A percentile compares a stretch with the other conserved stretches of the same genome.
These are phyloP conservation scores for Eragrostis curvula DNA, from an alignment of 176 grass and related monocot genomes.

Conservation along the genomic window DNA sequence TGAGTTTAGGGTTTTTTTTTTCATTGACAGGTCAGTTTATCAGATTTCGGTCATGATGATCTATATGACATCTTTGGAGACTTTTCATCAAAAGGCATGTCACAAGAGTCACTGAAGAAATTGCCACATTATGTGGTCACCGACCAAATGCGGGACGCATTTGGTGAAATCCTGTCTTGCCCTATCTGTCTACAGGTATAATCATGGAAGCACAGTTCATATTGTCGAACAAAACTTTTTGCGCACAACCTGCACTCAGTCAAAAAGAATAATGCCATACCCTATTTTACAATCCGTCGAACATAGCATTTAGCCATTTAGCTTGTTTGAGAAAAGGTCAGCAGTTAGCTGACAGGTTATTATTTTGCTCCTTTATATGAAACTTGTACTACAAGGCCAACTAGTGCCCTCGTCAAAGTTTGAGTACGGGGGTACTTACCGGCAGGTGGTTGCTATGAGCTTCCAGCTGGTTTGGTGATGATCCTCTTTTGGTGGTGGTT, in stretches of 20 bases:
- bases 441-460: constrained; percentile 2
- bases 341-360: not conserved
- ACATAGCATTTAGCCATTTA: not conserved
- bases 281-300: not conserved
- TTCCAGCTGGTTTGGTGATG: constrained; percentile 3
- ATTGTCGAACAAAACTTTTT: not conserved
- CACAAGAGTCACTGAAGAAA: constrained; percentile 68
- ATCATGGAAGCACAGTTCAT: not conserved
- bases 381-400: not conserved
- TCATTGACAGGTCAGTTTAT: constrained; percentile 47
- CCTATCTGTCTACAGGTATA: constrained; percentile 86
- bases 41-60: constrained; percentile 65
- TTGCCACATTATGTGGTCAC: constrained; percentile 62
- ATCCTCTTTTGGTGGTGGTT: not conserved
- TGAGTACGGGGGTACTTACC: not conserved
- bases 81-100: constrained; percentile 59
- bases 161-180: constrained; percentile 64
- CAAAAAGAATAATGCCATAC: no score
- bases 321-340: not conserved
- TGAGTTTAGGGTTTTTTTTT: not conserved
- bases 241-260: not conserved
- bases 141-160: constrained; percentile 46
- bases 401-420: not conserved
- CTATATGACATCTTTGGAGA: constrained; percentile 82
- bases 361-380: not conserved